phyloP scores from a whole-genome alignment of 164 flowering plant species.

The Dillenia turbinata region DNA sequence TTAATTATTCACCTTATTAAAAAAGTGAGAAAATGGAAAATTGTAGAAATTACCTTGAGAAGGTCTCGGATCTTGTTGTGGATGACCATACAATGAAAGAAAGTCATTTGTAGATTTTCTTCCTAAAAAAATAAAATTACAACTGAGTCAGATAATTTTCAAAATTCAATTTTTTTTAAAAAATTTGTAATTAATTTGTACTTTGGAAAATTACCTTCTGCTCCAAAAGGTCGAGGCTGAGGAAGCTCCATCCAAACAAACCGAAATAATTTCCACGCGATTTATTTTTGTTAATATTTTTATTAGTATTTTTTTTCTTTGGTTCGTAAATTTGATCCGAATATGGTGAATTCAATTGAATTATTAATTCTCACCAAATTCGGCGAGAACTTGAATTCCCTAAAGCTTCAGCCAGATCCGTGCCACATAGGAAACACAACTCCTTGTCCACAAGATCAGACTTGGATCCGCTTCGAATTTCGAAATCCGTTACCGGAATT shows the following conservation, averaged over 20 bases:
- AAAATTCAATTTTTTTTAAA: neutral
- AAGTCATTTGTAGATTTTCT: slow-evolving; percentile 78
- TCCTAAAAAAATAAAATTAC: slow-evolving; percentile 27
- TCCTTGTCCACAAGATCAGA: neutral
- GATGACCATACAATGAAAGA: slow-evolving; percentile 63
- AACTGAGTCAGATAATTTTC: neutral
- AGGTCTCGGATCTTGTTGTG: slow-evolving; percentile 74
- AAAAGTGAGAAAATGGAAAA: no score
- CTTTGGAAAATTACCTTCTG: slow-evolving; percentile 40
- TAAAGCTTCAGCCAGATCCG: neutral
- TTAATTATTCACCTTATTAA: no score
- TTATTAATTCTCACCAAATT: neutral
- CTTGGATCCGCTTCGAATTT: neutral
- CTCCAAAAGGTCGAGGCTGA: slow-evolving; percentile 59
- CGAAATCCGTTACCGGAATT: neutral
- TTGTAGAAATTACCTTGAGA: slow-evolving; percentile 51
- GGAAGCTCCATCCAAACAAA: slow-evolving; percentile 69
- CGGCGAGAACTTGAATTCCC: slow-evolving; percentile 3
- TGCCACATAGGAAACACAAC: neutral
- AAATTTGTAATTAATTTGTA: neutral
- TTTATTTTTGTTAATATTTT: neutral
- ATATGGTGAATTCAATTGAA: slow-evolving; percentile 2
- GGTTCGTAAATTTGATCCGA: neutral
- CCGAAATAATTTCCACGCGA: neutral
- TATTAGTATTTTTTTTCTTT: neutral